Percentiles rank a stretch among this genome's conserved stretches.
Evolutionary conservation across 345 rosid species (phyloP).

Genomic region (Aethionema arabicum): DNA sequence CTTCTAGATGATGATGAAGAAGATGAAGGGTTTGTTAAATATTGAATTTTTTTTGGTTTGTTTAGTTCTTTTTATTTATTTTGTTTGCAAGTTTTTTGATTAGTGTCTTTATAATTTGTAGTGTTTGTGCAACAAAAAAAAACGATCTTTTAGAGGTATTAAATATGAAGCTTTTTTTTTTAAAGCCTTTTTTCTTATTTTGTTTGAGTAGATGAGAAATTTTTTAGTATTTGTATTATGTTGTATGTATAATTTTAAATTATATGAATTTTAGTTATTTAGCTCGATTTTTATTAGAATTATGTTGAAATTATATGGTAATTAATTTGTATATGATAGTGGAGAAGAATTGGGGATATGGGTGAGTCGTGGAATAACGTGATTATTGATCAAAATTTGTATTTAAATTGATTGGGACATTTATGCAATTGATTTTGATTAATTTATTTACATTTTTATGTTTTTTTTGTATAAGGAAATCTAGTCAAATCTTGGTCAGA

Average conservation of each 20-base stretch:
- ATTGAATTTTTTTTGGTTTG: conserved; percentile 5
- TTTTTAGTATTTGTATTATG: too few species aligned
- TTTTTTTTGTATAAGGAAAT: neutral
- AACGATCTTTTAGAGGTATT: conserved; percentile 10
- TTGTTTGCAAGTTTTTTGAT: conserved; percentile 20
- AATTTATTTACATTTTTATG: neutral
- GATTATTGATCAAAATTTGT: too few species aligned
- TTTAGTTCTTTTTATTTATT: conserved; percentile 5
- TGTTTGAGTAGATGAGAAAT: too few species aligned
- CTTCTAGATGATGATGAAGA: conserved; percentile 13
- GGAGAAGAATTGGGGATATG: too few species aligned
- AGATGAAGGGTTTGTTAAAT: conserved; percentile 26
- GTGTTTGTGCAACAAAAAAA: conserved; percentile 27
- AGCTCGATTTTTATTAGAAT: too few species aligned
- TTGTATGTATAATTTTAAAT: too few species aligned
- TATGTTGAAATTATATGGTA: too few species aligned
- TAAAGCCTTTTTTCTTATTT: neutral
- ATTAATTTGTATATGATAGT: too few species aligned
- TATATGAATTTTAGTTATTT: too few species aligned
- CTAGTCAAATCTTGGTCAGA: neutral
- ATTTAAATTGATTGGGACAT: neutral
- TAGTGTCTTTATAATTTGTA: conserved; percentile 24
- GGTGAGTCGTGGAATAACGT: too few species aligned
- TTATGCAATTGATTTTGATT: too few species aligned
- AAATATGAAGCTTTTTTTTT: conserved; percentile 9